Evolutionary conservation across 2,329 filamentous ascomycete species (phyloP), one percentile per base, ranked within the genome.

Genomic region (Passalora sequoiae): DNA sequence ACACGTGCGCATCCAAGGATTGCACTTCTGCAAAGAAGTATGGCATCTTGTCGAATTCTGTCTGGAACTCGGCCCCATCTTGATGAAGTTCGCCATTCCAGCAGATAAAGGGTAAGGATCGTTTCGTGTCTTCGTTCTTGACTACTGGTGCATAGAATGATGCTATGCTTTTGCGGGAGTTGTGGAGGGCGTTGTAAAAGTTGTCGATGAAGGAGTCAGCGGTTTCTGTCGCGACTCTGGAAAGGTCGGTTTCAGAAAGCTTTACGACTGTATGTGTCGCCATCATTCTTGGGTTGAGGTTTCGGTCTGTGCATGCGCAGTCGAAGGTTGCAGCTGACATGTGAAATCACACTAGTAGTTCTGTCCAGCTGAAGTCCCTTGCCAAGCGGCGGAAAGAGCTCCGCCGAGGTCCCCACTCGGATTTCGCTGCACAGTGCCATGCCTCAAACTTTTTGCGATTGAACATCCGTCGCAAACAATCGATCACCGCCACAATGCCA

Each of bases 401-500:
- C 29, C 42, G 36, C 8, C 22, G 32, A 43, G 22, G 19, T 36
- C 33, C 35, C 35, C 41, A 39, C 41, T 21, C 12, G 40, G 20
- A 47, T 47, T 52, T 46, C 28, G 16, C 12, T 38, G 25, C 40
- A 37, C 43, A 28, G 13, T 28, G 21, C 28, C 12, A 9, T n/a
- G 9, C 15, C n/a, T 25, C n/a, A 29, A 33, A 27, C 15, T 43
- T 40, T 32, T 36, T 35, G 29, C 30, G 13, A 42, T 27, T 40
- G 20, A 30, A 22, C 40, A 43, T 44, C 39, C 49, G 40, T 36
- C 46, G 39, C 49, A 27, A 42, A 49, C 44, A 36, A 20, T 36
- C 17, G n/a, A 40, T 27, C 50, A 46, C 49, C 58, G 55, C 55
- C 86, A 94, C 77, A 74, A 98, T 98, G 92, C 91, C 92, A 83